phyloP scores from a whole-genome alignment of 1,284 basidiomycete genomes.

The Rhodotorula sp. region DNA sequence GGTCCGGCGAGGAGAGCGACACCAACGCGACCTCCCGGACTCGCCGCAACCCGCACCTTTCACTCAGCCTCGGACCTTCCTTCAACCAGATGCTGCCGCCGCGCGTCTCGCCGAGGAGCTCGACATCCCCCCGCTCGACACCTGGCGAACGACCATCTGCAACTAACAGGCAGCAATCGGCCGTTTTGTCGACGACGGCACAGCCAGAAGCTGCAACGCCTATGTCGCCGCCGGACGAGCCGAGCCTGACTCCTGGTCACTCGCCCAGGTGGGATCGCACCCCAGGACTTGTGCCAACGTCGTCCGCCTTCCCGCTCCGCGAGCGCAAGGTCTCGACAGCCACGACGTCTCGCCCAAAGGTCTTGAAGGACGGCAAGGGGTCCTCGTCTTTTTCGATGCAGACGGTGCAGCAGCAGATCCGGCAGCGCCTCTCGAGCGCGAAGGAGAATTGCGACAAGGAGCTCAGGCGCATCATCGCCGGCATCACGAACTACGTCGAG shows the following conservation, averaged over 20 bases:
- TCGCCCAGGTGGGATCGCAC: constrained; percentile 43
- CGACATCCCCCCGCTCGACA: neutral
- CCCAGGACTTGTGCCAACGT: constrained; percentile 39
- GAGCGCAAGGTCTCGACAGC: constrained; percentile 1
- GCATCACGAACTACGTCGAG: constrained; percentile 91
- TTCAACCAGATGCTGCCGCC: constrained; percentile 27
- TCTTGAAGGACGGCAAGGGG: constrained; percentile 4
- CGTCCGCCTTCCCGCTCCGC: constrained; percentile 22
- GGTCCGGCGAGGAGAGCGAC: constrained; percentile 36
- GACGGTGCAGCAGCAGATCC: constrained; percentile 89
- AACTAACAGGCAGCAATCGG: neutral
- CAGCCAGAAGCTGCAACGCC: neutral
- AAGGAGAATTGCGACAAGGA: constrained; percentile 94
- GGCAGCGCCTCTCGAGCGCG: constrained; percentile 83
- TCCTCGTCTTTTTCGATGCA: constrained; percentile 48
- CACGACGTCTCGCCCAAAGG: constrained; percentile 1
- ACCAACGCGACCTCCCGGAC: constrained; percentile 9
- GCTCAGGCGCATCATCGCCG: constrained; percentile 83
- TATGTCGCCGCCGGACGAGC: constrained; percentile 8
- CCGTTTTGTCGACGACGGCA: constrained; percentile 3
- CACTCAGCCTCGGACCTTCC: constrained; percentile 41
- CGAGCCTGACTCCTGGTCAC: constrained; percentile 35
- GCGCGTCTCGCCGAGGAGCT: constrained; percentile 2
- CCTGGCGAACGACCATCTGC: too few species aligned
- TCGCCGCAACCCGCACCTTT: constrained; percentile 42